Evolutionary conservation across 139 green algal genomes (phyloP), one percentile per base, ranked within the genome.

Genomic region (Yamagishiella unicocca): DNA sequence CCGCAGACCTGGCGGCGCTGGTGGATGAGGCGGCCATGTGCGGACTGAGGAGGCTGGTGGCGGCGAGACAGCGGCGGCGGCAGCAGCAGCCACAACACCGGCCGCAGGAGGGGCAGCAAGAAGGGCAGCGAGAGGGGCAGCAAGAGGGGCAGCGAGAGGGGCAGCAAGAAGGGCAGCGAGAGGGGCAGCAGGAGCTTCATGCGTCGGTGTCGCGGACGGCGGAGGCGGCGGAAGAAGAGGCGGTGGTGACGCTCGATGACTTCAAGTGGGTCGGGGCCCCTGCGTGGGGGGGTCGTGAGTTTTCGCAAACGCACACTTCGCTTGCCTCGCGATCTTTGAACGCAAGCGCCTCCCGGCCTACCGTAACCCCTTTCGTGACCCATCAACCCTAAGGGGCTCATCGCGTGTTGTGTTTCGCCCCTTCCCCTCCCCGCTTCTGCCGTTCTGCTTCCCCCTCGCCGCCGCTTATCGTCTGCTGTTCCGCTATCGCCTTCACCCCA

Each of bases 1-100:
- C 92, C 0, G 96, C 96, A 5, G 96, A 99, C 87, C 88, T 99
- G 82, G 89, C 91, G 14, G 94, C 94, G 0, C 82, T 99, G 58
- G 95, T 94, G 68, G 90, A 95, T 31, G 95, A 97, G 86, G 96
- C 96, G 3, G 90, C 93, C 2, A 83, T 98, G 92, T 54, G 24
- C 21, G 94, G 94, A 24, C 88, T 97, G 24, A 62, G 92, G 33
- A 70, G 89, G n/a, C 19, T 33, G 46, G 73, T 54, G 29, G 54
- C 53, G n/a, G 72, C 33, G 31, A 27, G 58, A 24, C 19, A 67
- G 85, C 70, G 73, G 54, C 53, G 75, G 64, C 55, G 58, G 62
- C 58, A 61, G 66, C 66, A 61, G 68, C 55, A 8, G 42, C 6
- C 38, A 35, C 29, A 4, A n/a, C 45, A 55, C n/a, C 9, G 66